Conservation (phyloP, 2,329 filamentous ascomycete species). For the Diaporthe sp. region DNA sequence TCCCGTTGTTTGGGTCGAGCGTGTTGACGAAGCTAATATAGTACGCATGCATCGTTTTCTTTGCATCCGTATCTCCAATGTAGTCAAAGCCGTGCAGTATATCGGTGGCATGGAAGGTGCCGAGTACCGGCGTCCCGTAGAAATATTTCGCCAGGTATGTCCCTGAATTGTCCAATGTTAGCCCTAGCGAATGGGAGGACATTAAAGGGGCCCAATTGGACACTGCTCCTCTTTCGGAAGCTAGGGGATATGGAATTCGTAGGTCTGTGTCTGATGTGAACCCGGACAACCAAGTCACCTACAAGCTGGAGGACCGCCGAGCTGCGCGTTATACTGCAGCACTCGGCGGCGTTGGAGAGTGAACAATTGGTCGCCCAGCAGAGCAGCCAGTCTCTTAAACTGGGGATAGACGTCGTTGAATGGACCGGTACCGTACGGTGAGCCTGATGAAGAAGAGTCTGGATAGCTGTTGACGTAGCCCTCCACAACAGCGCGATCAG, state of each 20-base stretch:
- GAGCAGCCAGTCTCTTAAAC: constrained; percentile 73
- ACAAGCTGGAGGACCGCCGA: constrained; percentile 61
- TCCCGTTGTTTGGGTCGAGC: constrained; percentile 65
- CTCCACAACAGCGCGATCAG: constrained; percentile 57
- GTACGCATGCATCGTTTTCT: constrained; percentile 20
- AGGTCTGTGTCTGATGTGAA: too few relatives aligned
- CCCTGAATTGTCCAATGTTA: constrained; percentile 42
- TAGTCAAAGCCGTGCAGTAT: constrained; percentile 69
- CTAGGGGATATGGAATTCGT: too few relatives aligned
- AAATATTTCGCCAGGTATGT: constrained; percentile 72
- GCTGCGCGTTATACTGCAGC: constrained; percentile 54
- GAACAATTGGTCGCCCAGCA: constrained; percentile 75
- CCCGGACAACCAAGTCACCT: background rate
- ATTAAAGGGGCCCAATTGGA: too few relatives aligned
- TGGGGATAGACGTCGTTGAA: constrained; percentile 76
- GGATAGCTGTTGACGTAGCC: constrained; percentile 68
- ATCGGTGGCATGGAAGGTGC: constrained; percentile 73
- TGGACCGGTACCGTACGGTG: constrained; percentile 58
- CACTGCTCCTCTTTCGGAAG: too few relatives aligned
- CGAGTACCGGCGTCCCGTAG: constrained; percentile 70
- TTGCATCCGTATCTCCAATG: constrained; percentile 33
- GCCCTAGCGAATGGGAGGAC: fast-evolving
- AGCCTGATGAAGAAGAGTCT: constrained; percentile 50
- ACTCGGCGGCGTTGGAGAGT: constrained; percentile 52
- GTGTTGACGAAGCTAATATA: constrained; percentile 71